Percentiles rank a stretch among this genome's conserved stretches.
Conservation (phyloP, 192 early-diverging fungal genomes). For the Coemansia sp. region DNA sequence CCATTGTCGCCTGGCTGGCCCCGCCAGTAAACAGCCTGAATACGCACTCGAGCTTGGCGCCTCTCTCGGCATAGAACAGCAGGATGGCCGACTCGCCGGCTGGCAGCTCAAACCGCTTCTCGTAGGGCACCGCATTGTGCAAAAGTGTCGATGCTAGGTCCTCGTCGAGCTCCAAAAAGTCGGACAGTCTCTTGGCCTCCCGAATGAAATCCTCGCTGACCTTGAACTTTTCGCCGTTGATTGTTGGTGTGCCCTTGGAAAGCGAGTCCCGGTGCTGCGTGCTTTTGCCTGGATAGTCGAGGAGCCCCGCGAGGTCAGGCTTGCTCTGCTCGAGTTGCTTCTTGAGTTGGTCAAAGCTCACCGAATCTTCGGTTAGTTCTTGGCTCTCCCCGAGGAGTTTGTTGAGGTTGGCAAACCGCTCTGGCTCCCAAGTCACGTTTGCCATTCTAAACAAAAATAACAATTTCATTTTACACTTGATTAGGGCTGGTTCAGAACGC, state of each 20-base stretch:
- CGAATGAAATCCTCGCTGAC: conserved; percentile 69
- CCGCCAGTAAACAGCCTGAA: conserved; percentile 54
- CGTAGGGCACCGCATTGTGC: conserved; percentile 52
- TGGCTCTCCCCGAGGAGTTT: conserved; percentile 36
- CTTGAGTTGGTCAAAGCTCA: conserved; percentile 33
- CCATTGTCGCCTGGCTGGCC: conserved; percentile 34
- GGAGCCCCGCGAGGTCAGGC: conserved; percentile 38
- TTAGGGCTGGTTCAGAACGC: background rate
- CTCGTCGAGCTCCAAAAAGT: conserved; percentile 79
- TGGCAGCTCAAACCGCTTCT: conserved; percentile 57
- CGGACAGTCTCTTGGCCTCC: conserved; percentile 67
- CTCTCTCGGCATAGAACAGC: conserved; percentile 65
- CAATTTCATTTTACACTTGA: background rate
- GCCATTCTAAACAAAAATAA: conserved; percentile 31
- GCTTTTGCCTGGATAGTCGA: conserved; percentile 43
- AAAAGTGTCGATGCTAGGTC: conserved; percentile 67
- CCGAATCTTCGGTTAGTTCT: conserved; percentile 32
- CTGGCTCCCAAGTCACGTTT: conserved; percentile 49
- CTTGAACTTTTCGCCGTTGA: conserved; percentile 59
- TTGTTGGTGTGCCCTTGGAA: conserved; percentile 48
- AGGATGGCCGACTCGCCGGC: conserved; percentile 64
- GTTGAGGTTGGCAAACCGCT: conserved; percentile 44
- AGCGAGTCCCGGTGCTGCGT: conserved; percentile 41
- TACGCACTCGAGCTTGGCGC: conserved; percentile 58
- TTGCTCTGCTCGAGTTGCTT: conserved; percentile 37